Percentiles rank a stretch among this genome's conserved stretches.
Conservation (phyloP, 2,329 filamentous ascomycete species). For the Alternaria longipes region DNA sequence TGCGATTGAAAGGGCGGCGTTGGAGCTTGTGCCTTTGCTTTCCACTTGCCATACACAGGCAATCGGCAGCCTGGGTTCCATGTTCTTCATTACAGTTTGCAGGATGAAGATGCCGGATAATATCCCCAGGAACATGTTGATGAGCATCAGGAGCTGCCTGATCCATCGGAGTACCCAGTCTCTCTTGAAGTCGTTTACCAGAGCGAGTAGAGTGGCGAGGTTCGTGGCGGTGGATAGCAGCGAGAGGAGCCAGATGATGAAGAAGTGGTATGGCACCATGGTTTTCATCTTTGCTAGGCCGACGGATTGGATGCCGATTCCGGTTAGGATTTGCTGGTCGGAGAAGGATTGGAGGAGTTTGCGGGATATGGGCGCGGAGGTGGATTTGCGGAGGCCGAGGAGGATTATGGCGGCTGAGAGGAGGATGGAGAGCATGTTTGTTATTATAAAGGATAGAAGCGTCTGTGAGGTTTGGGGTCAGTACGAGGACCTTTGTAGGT, state of each 20-base stretch:
- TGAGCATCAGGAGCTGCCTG: slow-evolving; percentile 71
- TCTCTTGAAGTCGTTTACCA: slow-evolving; percentile 71
- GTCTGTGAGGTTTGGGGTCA: slow-evolving; percentile 47
- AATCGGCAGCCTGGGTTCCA: slow-evolving; percentile 66
- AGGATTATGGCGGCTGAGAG: slow-evolving; percentile 67
- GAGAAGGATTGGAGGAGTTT: slow-evolving; percentile 72
- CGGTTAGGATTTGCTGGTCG: slow-evolving; percentile 74
- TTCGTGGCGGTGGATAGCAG: slow-evolving; percentile 72
- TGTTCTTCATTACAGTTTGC: slow-evolving; percentile 61
- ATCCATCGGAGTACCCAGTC: slow-evolving; percentile 74
- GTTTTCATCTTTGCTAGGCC: slow-evolving; percentile 67
- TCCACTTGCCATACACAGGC: slow-evolving; percentile 66
- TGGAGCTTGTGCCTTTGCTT: slow-evolving; percentile 49
- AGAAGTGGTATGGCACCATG: slow-evolving; percentile 74
- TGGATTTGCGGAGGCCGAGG: slow-evolving; percentile 60
- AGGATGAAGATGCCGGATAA: slow-evolving; percentile 67
- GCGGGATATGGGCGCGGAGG: slow-evolving; percentile 62
- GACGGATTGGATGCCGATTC: slow-evolving; percentile 73
- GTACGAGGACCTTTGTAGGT: background rate
- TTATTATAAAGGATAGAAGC: slow-evolving; percentile 72
- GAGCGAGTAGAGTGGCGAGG: slow-evolving; percentile 70
- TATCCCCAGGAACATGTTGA: slow-evolving; percentile 68
- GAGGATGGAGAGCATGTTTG: slow-evolving; percentile 65
- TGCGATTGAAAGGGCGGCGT: slow-evolving; percentile 61
- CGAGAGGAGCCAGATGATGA: slow-evolving; percentile 74